Conservation (phyloP, 331 rosid genomes). For the Prunus yedoensis region DNA sequence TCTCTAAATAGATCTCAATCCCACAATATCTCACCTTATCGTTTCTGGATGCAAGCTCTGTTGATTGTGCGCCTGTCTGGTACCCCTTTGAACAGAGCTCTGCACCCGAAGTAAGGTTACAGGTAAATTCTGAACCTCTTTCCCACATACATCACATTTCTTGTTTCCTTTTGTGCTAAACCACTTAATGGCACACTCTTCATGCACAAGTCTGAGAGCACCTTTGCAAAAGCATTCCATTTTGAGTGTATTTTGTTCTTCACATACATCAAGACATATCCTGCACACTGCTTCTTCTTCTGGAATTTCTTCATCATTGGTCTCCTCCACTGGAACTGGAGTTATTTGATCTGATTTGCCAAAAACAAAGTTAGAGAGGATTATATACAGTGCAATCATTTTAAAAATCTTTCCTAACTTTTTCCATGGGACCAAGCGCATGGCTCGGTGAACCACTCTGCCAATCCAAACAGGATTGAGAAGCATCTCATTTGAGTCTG, state of each 20-base stretch:
- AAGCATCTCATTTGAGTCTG: background rate
- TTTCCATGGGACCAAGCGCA: background rate
- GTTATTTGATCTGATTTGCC: constrained; percentile 70
- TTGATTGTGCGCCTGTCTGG: constrained; percentile 47
- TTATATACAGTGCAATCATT: background rate
- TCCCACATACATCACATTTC: constrained; percentile 82
- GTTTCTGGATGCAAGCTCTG: constrained; percentile 46
- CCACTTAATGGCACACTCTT: constrained; percentile 85
- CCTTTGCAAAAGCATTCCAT: constrained; percentile 99
- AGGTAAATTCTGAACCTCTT: constrained; percentile 87
- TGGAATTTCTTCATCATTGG: constrained; percentile 86
- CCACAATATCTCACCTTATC: constrained; percentile 48
- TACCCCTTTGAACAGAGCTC: constrained; percentile 50
- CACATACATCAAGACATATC: constrained; percentile 83
- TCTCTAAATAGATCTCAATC: background rate
- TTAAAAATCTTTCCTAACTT: background rate
- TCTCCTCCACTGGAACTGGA: constrained; percentile 66
- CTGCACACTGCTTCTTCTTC: constrained; percentile 99
- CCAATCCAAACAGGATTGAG: background rate
- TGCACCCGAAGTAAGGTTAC: constrained; percentile 84
- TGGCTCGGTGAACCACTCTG: background rate
- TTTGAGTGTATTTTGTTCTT: constrained; percentile 86
- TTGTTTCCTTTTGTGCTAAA: constrained; percentile 81
- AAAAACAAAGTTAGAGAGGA: background rate
- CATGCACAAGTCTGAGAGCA: constrained; percentile 82